Evolutionary conservation across 2,329 filamentous ascomycete genomes (phyloP).

Genomic region (Davidsoniella eucalypti): DNA sequence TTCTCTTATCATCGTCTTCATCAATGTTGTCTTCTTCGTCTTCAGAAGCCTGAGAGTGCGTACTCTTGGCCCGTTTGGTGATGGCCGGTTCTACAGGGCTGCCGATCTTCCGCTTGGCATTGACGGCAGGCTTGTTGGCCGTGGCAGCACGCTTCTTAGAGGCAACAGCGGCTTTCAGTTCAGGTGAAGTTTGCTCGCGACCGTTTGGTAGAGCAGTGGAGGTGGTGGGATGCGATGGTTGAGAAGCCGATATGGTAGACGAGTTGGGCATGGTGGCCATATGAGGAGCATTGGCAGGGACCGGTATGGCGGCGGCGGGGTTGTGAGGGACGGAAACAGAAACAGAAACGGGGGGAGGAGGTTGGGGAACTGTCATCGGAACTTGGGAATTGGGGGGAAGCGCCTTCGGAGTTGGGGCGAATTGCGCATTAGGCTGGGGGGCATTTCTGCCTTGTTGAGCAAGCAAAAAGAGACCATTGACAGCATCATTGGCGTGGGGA

Average conservation of each 20-base stretch:
- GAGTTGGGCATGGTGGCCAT: neutral
- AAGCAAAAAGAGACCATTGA: conserved; percentile 83
- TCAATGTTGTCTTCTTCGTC: conserved; percentile 3
- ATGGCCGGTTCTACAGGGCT: conserved; percentile 30
- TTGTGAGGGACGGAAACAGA: neutral
- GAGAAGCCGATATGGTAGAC: neutral
- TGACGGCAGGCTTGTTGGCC: conserved; percentile 33
- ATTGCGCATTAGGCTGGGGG: conserved; percentile 20
- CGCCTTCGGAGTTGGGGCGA: neutral
- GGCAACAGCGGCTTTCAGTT: neutral
- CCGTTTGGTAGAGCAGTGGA: conserved; percentile 32
- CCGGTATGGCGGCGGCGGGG: neutral
- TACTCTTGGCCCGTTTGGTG: conserved; percentile 61
- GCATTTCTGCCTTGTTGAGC: conserved; percentile 45
- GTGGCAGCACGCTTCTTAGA: conserved; percentile 6
- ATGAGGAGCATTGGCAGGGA: neutral
- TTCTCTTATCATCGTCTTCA: conserved; percentile 44
- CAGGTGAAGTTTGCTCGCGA: conserved; percentile 18
- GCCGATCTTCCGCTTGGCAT: conserved; percentile 43
- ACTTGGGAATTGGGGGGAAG: neutral
- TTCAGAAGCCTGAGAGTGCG: conserved; percentile 22
- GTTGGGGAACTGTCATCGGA: neutral
- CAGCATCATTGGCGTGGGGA: conserved; percentile 85
- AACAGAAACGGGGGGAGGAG: neutral
- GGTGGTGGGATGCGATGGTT: conserved; percentile 24